Percentiles rank a stretch among this genome's conserved stretches.
phyloP scores from a whole-genome alignment of 2,329 filamentous ascomycete species.

The Pseudogymnoascus sp. region DNA sequence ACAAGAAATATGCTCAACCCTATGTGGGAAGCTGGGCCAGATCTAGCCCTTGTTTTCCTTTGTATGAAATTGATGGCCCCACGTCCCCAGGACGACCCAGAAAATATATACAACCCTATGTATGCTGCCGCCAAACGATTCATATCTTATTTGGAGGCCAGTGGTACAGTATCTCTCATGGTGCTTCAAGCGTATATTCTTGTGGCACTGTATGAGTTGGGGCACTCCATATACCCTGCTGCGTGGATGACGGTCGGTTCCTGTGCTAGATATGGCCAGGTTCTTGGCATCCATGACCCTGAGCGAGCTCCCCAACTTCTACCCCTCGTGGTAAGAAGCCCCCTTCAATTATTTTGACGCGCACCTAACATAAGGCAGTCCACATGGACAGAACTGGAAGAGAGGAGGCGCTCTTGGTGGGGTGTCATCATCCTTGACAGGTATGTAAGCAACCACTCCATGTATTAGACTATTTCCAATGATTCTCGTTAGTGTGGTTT shows the following conservation, averaged over 20 bases:
- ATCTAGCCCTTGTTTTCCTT: slow-evolving; percentile 38
- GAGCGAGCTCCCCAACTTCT: slow-evolving; percentile 31
- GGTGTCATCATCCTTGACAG: slow-evolving; percentile 38
- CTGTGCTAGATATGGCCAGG: slow-evolving; percentile 37
- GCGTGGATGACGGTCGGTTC: slow-evolving; percentile 40
- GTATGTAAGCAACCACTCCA: slow-evolving; percentile 16
- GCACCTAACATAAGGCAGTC: slow-evolving; percentile 19
- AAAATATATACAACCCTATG: slow-evolving; percentile 29
- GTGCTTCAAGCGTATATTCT: slow-evolving; percentile 38
- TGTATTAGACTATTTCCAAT: neutral
- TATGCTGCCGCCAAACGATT: slow-evolving; percentile 38
- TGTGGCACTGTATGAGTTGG: slow-evolving; percentile 39
- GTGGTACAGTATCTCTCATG: slow-evolving; percentile 34
- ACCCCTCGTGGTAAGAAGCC: slow-evolving; percentile 26
- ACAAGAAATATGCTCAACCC: slow-evolving; percentile 31
- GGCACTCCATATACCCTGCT: slow-evolving; percentile 41
- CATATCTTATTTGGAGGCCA: slow-evolving; percentile 32
- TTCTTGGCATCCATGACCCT: slow-evolving; percentile 35
- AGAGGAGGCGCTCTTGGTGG: slow-evolving; percentile 40
- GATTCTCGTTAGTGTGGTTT: slow-evolving; percentile 21
- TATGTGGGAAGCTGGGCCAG: slow-evolving; percentile 35
- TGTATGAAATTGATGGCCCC: slow-evolving; percentile 39
- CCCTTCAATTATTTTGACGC: neutral
- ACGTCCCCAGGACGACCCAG: slow-evolving; percentile 28
- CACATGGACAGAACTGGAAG: slow-evolving; percentile 41